phyloP scores from a whole-genome alignment of 2,329 filamentous ascomycete species.

The Alternaria conjuncta region DNA sequence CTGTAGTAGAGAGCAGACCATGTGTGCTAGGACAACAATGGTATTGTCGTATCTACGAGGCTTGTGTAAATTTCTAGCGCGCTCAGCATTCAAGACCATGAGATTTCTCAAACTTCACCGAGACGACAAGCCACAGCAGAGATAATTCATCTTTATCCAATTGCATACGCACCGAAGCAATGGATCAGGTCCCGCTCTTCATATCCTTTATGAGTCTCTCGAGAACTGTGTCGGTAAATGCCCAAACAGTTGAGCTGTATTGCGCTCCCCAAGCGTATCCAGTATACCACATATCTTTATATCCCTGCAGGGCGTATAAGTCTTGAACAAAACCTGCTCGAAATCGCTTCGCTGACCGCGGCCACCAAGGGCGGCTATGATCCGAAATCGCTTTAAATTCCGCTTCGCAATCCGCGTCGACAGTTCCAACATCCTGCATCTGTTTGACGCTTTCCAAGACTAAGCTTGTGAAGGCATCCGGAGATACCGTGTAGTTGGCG shows the following conservation, averaged over 20 bases:
- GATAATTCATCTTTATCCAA: background rate
- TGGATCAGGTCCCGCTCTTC: background rate
- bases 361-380: slow-evolving; percentile 25
- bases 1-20: background rate
- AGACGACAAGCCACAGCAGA: no score
- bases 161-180: background rate
- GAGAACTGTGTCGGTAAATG: slow-evolving; percentile 26
- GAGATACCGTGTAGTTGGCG: slow-evolving; percentile 16
- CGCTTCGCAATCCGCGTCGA: slow-evolving; percentile 11
- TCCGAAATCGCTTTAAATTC: slow-evolving; percentile 19
- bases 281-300: slow-evolving; percentile 26
- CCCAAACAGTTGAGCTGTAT: slow-evolving; percentile 31
- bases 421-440: slow-evolving; percentile 9
- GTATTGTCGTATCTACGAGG: background rate
- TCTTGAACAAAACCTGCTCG: slow-evolving; percentile 27
- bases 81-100: no score
- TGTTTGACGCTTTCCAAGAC: slow-evolving; percentile 8
- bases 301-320: slow-evolving; percentile 27
- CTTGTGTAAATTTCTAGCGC: background rate
- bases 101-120: background rate
- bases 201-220: slow-evolving; percentile 15
- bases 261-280: slow-evolving; percentile 24
- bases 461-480: slow-evolving; percentile 7
- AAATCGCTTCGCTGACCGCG: slow-evolving; percentile 9
- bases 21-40: background rate